Conservation (phyloP, 78 protist species). For the Dictyostelium intermedium region DNA sequence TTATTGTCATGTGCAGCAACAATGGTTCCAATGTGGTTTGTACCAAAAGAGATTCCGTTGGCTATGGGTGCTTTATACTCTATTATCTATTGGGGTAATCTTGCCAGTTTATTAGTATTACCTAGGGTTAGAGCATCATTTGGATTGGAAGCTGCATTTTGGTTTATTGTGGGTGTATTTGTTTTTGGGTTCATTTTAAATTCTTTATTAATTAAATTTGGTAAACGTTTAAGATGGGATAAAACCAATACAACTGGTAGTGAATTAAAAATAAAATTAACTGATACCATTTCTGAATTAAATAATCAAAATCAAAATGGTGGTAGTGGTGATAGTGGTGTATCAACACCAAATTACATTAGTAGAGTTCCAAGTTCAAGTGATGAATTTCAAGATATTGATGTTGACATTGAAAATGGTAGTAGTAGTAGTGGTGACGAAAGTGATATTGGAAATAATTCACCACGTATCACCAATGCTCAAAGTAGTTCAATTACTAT, state of each 20-base stretch:
- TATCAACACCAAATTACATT: not conserved
- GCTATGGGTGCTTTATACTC: conserved; percentile 37
- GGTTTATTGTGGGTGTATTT: conserved; percentile 57
- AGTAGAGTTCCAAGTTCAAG: not conserved
- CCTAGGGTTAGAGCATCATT: not conserved
- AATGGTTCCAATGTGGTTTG: conserved; percentile 61
- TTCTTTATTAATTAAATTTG: conserved; percentile 26
- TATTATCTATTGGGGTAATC: conserved; percentile 73
- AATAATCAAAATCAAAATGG: not conserved
- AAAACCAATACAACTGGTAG: not conserved
- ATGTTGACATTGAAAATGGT: not conserved
- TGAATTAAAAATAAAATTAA: not conserved
- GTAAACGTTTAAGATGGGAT: conserved; percentile 23
- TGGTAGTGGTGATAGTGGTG: not conserved
- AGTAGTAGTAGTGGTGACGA: not conserved
- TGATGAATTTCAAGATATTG: not conserved
- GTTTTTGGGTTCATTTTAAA: conserved; percentile 26
- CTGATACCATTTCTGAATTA: not conserved
- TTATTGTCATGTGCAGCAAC: conserved; percentile 65
- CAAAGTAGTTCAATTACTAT: too few species aligned
- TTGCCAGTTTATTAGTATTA: conserved; percentile 23
- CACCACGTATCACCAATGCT: too few species aligned
- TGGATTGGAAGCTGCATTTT: conserved; percentile 39
- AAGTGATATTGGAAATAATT: not conserved
- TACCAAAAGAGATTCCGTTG: conserved; percentile 37